A percentile compares a stretch with the other conserved stretches of the same genome.
phyloP scores from a whole-genome alignment of 305 asterid species.

The Nicotiana rustica region DNA sequence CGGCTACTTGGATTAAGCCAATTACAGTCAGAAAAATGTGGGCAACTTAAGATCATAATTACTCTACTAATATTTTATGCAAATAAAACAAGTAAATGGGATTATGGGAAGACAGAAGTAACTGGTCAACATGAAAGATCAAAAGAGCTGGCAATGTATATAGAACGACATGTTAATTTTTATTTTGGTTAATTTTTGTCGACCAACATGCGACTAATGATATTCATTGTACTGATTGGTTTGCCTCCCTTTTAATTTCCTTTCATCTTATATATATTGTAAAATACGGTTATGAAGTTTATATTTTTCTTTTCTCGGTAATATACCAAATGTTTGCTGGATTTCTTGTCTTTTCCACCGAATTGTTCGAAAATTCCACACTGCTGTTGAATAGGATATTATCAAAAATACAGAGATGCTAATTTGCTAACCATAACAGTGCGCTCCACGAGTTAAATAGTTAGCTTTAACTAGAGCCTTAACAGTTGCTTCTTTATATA shows the following conservation, averaged over 20 bases:
- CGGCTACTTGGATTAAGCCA: neutral
- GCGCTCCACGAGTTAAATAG: too few species aligned
- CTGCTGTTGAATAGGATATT: neutral
- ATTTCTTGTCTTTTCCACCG: neutral
- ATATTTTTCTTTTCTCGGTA: neutral
- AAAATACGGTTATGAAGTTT: neutral
- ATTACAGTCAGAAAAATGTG: neutral
- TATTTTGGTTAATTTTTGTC: slow-evolving; percentile 27
- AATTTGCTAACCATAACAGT: too few species aligned
- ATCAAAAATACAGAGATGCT: neutral
- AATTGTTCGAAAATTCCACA: neutral
- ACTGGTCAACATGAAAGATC: neutral
- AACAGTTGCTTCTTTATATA: too few species aligned
- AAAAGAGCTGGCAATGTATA: slow-evolving; percentile 1
- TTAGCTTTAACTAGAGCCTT: too few species aligned
- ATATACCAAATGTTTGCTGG: neutral
- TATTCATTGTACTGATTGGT: neutral
- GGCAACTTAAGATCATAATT: neutral
- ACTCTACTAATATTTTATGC: neutral
- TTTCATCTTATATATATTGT: neutral
- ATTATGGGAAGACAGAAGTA: neutral
- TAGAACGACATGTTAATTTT: slow-evolving; percentile 8
- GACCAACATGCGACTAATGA: slow-evolving; percentile 25
- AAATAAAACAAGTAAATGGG: neutral
- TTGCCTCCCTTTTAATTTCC: neutral